Conservation (phyloP, 2,329 filamentous ascomycete genomes). For the Camillea tinctor region DNA sequence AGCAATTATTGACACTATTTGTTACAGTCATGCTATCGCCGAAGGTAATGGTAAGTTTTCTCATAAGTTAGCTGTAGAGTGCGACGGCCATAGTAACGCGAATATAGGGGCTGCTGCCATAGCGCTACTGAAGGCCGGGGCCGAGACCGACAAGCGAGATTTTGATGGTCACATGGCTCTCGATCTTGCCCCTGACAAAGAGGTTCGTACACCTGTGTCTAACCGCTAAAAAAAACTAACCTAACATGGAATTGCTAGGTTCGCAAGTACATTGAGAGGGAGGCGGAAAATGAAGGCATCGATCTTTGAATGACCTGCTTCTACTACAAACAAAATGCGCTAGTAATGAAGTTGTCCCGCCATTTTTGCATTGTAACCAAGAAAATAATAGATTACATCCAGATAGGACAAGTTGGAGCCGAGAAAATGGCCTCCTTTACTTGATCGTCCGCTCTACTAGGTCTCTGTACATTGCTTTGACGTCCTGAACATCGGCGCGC, state of each 20-base stretch:
- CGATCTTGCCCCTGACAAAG: conserved; percentile 81
- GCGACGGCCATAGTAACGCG: neutral
- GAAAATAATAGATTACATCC: conserved; percentile 13
- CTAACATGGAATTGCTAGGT: conserved; percentile 49
- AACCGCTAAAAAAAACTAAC: conserved; percentile 2
- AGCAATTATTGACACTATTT: too few species aligned
- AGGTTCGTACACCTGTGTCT: conserved; percentile 52
- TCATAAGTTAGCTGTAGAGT: neutral
- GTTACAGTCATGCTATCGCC: conserved; percentile 76
- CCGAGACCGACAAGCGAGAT: conserved; percentile 77
- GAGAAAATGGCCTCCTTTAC: conserved; percentile 36
- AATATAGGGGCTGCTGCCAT: conserved; percentile 73
- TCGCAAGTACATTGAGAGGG: conserved; percentile 71
- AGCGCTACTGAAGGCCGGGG: conserved; percentile 77
- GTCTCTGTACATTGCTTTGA: conserved; percentile 96
- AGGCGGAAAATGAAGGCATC: conserved; percentile 82
- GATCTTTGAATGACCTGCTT: conserved; percentile 41
- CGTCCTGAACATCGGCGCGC: conserved; percentile 80
- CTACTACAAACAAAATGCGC: neutral
- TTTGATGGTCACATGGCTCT: conserved; percentile 68
- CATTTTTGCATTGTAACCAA: conserved; percentile 9
- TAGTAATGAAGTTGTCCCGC: neutral
- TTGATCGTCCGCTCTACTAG: conserved; percentile 82
- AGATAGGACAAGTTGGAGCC: neutral
- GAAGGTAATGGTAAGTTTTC: conserved; percentile 63